Evolutionary conservation across 768 basidiomycete species (phyloP).

Genomic region (Boletus coccyginus): DNA sequence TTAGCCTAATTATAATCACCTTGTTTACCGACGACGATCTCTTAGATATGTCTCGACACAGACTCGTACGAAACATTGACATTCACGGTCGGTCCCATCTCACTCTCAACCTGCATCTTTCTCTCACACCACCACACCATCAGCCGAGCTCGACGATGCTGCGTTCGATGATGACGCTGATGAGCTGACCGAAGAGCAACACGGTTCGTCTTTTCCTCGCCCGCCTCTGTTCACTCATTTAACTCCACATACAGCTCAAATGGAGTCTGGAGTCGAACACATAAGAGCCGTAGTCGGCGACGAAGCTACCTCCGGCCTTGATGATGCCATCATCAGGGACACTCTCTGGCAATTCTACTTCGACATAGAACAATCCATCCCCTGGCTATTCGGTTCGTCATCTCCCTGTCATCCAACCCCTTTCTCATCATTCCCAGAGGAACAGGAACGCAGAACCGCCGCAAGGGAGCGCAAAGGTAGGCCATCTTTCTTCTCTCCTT

Average conservation of each 20-base stretch:
- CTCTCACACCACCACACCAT: background rate
- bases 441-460: slow-evolving; percentile 58
- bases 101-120: background rate
- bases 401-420: background rate
- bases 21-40: slow-evolving; percentile 3
- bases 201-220: slow-evolving; percentile 46
- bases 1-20: background rate
- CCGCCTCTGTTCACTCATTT: slow-evolving; percentile 1
- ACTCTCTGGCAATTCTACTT: slow-evolving; percentile 88
- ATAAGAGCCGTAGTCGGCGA: slow-evolving; percentile 68
- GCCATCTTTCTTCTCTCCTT: slow-evolving; percentile 35
- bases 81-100: slow-evolving; percentile 50
- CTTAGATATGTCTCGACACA: slow-evolving; percentile 77
- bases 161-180: slow-evolving; percentile 75
- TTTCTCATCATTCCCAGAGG: slow-evolving; percentile 44
- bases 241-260: slow-evolving; percentile 45
- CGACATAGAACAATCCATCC: slow-evolving; percentile 72
- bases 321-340: slow-evolving; percentile 74
- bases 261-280: slow-evolving; percentile 68
- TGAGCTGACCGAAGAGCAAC: slow-evolving; percentile 79
- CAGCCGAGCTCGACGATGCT: slow-evolving; percentile 86
- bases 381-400: slow-evolving; percentile 69
- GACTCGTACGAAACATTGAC: slow-evolving; percentile 83
- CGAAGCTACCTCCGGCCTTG: slow-evolving; percentile 60
- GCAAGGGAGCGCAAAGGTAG: slow-evolving; percentile 85